phyloP scores from a whole-genome alignment of 2,329 filamentous ascomycete species.

The Westerdykella sp. region DNA sequence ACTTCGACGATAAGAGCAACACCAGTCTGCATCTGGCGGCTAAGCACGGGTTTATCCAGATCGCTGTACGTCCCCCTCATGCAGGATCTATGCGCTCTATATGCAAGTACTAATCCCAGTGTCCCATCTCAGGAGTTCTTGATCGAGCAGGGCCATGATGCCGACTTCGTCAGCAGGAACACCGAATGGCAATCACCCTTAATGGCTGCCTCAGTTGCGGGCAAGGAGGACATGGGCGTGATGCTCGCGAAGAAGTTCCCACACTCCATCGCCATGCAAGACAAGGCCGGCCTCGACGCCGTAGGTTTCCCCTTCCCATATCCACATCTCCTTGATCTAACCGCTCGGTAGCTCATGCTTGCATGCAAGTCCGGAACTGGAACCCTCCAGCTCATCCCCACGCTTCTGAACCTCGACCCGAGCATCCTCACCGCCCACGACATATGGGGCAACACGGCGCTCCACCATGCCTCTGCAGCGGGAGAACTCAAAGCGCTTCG shows the following conservation, averaged over 20 bases:
- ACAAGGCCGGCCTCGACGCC: slow-evolving; percentile 64
- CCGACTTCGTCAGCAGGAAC: slow-evolving; percentile 67
- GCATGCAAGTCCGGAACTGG: slow-evolving; percentile 34
- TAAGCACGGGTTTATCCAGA: slow-evolving; percentile 61
- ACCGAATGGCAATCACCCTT: slow-evolving; percentile 74
- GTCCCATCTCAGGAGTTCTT: slow-evolving; percentile 49
- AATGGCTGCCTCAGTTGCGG: slow-evolving; percentile 66
- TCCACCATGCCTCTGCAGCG: slow-evolving; percentile 79
- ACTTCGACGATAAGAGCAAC: slow-evolving; percentile 69
- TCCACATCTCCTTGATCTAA: slow-evolving; percentile 1
- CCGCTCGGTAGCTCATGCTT: slow-evolving; percentile 34
- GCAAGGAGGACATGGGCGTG: slow-evolving; percentile 68
- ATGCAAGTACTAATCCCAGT: not conserved
- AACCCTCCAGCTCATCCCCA: slow-evolving; percentile 40
- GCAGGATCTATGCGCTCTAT: not conserved
- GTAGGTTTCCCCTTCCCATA: slow-evolving; percentile 37
- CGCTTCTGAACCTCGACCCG: slow-evolving; percentile 28
- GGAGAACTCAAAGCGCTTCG: slow-evolving; percentile 72
- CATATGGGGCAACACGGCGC: slow-evolving; percentile 71
- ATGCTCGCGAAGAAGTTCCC: slow-evolving; percentile 62
- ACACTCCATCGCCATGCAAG: slow-evolving; percentile 56
- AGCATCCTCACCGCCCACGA: slow-evolving; percentile 45
- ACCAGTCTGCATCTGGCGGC: slow-evolving; percentile 79
- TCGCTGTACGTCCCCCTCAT: slow-evolving; percentile 45
- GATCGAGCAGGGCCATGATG: slow-evolving; percentile 68